These are phyloP conservation scores for Hypoxylon sp. DNA, from an alignment of 2,329 filamentous ascomycete genomes.

Conservation along the genomic window DNA sequence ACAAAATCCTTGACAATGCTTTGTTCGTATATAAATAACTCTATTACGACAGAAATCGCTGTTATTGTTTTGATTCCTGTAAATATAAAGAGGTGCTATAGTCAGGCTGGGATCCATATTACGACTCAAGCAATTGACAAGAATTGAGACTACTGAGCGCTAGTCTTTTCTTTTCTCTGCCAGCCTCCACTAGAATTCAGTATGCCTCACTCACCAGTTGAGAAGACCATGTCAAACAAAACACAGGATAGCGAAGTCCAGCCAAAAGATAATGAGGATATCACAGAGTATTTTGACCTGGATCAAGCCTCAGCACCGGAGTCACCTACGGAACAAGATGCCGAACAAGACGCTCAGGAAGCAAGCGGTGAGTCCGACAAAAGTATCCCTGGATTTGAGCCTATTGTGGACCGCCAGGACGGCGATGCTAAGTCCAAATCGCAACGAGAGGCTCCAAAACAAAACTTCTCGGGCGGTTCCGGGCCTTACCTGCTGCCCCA, in stretches of 20 bases:
- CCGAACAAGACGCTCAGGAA: background rate
- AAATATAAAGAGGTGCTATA: background rate
- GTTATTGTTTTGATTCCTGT: background rate
- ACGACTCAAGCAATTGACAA: background rate
- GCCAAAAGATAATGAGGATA: background rate
- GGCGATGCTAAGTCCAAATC: background rate
- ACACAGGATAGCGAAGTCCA: background rate
- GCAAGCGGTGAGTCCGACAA: background rate
- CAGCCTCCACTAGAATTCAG: background rate
- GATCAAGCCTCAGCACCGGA: constrained; percentile 11
- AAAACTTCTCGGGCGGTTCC: constrained; percentile 26
- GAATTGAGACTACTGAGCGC: no score
- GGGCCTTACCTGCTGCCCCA: constrained; percentile 22
- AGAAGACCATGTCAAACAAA: background rate
- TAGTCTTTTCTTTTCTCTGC: background rate
- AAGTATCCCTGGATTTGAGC: constrained; percentile 16
- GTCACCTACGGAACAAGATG: no score
- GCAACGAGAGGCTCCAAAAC: background rate
- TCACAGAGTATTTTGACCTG: constrained; percentile 31
- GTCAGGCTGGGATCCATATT: background rate
- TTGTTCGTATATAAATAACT: background rate
- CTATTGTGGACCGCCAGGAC: background rate
- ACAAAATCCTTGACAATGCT: background rate
- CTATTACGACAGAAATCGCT: background rate
- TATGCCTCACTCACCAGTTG: background rate